Evolutionary conservation across 2,329 filamentous ascomycete genomes (phyloP).

Genomic region (Paraphaeosphaeria sporulosa): DNA sequence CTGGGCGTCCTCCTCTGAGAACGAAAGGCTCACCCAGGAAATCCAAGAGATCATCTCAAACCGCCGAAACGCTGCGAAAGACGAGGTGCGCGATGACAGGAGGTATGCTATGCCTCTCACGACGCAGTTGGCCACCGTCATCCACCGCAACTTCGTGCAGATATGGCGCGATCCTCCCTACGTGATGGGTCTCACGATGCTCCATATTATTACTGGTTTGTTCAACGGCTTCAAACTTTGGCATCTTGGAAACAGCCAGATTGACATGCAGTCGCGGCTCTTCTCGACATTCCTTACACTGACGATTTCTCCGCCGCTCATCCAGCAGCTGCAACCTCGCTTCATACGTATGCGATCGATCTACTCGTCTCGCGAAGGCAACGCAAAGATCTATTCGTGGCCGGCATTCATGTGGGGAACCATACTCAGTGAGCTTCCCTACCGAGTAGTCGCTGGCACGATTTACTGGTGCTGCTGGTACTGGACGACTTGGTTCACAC

Average conservation of each 20-base stretch:
- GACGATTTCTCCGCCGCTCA: conserved; percentile 75
- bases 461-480: conserved; percentile 67
- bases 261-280: conserved; percentile 65
- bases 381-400: conserved; percentile 84
- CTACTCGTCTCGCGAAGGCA: conserved; percentile 75
- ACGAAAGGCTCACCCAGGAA: conserved; percentile 48
- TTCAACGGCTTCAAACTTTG: conserved; percentile 61
- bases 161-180: conserved; percentile 74
- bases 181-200: conserved; percentile 66
- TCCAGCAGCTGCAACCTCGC: conserved; percentile 78
- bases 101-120: conserved; percentile 55
- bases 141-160: conserved; percentile 61
- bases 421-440: conserved; percentile 74
- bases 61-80: conserved; percentile 41
- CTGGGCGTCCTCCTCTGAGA: conserved; percentile 53
- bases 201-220: conserved; percentile 61
- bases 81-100: conserved; percentile 50
- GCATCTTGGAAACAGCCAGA: conserved; percentile 51
- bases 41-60: conserved; percentile 51
- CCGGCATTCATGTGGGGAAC: conserved; percentile 71
- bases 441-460: conserved; percentile 69
- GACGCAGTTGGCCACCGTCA: conserved; percentile 52
- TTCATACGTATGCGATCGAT: conserved; percentile 72
- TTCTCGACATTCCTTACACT: conserved; percentile 81
- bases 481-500: conserved; percentile 62